phyloP scores from a whole-genome alignment of 2,329 filamentous ascomycete genomes.

The Colletotrichum paranaense region DNA sequence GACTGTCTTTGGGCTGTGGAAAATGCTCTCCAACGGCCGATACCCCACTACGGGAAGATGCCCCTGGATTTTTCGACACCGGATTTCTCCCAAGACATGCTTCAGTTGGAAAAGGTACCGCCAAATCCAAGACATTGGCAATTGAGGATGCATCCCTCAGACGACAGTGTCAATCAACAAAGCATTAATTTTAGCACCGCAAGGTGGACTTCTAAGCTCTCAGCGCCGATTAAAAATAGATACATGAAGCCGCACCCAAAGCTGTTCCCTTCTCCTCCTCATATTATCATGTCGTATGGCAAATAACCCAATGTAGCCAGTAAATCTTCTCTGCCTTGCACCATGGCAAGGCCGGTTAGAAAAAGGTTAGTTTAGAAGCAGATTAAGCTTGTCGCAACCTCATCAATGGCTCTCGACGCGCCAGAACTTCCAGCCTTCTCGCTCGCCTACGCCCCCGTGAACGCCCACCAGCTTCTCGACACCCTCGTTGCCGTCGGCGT shows the following conservation, averaged over 20 bases:
- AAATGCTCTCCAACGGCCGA: conserved; percentile 23
- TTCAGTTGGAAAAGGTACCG: neutral
- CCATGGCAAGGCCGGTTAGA: conserved; percentile 1
- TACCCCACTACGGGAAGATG: conserved; percentile 27
- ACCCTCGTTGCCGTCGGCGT: conserved; percentile 84
- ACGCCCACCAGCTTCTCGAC: conserved; percentile 89
- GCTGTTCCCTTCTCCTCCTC: conserved; percentile 11
- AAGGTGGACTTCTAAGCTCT: conserved; percentile 23
- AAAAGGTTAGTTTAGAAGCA: neutral
- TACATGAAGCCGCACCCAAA: conserved; percentile 8
- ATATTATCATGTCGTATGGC: conserved; percentile 28
- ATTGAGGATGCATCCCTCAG: neutral
- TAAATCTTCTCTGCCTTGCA: conserved; percentile 10
- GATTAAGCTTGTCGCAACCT: neutral
- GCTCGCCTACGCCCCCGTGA: conserved; percentile 72
- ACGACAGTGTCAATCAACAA: neutral
- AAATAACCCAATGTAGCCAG: neutral
- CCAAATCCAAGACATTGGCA: neutral
- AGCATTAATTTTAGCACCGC: conserved; percentile 21
- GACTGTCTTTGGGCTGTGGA: conserved; percentile 12
- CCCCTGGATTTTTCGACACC: neutral
- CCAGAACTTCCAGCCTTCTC: conserved; percentile 92
- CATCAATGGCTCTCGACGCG: conserved; percentile 63
- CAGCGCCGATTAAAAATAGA: conserved; percentile 12
- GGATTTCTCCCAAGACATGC: neutral